Conservation (phyloP, 2,329 filamentous ascomycete genomes). For the Fusarium pseudoanthophilum region DNA sequence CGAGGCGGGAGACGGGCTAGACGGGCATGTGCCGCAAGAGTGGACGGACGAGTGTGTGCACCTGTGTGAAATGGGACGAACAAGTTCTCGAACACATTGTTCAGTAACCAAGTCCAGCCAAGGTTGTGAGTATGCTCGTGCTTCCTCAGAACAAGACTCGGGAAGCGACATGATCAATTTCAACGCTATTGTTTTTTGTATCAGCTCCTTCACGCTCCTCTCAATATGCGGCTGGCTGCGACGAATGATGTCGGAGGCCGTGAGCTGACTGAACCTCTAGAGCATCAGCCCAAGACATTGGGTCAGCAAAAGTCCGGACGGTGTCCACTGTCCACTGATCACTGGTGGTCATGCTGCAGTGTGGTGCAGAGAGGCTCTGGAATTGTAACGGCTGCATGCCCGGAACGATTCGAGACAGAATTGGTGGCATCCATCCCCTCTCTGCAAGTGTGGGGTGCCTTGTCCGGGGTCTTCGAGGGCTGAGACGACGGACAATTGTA, state of each 20-base stretch:
- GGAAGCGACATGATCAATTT: neutral
- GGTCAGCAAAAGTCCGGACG: constrained; percentile 16
- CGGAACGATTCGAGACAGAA: constrained; percentile 31
- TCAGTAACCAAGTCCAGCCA: constrained; percentile 5
- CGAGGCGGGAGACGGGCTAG: constrained; percentile 25
- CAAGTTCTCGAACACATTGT: neutral
- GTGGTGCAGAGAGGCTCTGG: constrained; percentile 36
- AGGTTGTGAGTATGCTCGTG: neutral
- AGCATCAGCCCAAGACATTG: constrained; percentile 30
- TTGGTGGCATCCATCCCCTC: constrained; percentile 26
- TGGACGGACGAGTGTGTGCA: constrained; percentile 13
- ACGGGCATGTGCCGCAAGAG: constrained; percentile 21
- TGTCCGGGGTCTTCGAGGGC: constrained; percentile 25
- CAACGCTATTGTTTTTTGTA: constrained; percentile 5
- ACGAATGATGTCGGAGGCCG: constrained; percentile 33
- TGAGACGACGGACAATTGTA: constrained; percentile 11
- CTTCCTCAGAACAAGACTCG: neutral
- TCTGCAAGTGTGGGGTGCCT: constrained; percentile 25
- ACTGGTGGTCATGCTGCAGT: constrained; percentile 13
- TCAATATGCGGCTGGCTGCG: constrained; percentile 14
- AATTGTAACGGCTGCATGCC: constrained; percentile 32
- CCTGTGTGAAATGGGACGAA: constrained; percentile 9
- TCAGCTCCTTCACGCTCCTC: neutral
- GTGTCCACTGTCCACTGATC: constrained; percentile 8
- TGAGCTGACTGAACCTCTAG: constrained; percentile 25